Evolutionary conservation across 2,329 filamentous ascomycete genomes (phyloP).

Genomic region (Metarhizium brunneum): DNA sequence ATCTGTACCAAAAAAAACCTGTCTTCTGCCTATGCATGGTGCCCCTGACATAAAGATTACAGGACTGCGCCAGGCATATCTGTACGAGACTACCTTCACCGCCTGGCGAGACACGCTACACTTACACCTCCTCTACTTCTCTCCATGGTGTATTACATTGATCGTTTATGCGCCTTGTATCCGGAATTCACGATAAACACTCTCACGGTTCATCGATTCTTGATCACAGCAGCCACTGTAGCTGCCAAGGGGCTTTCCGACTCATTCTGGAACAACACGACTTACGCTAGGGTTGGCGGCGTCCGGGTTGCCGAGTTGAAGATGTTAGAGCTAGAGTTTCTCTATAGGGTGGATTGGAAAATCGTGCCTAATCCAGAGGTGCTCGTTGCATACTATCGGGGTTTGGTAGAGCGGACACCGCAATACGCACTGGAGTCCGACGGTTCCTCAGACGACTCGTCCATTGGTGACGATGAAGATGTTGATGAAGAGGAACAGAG

Average conservation of each 20-base stretch:
- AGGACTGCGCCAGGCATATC: constrained; percentile 74
- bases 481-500: constrained; percentile 24
- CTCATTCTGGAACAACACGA: constrained; percentile 96
- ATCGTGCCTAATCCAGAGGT: constrained; percentile 95
- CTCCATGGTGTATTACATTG: constrained; percentile 98
- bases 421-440: constrained; percentile 42
- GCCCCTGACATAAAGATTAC: constrained; percentile 2
- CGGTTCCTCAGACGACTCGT: constrained; percentile 12
- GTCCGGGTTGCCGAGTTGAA: constrained; percentile 86
- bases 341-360: constrained; percentile 88
- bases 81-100: constrained; percentile 85
- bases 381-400: constrained; percentile 85
- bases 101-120: constrained; percentile 87
- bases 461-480: constrained; percentile 6
- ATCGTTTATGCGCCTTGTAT: constrained; percentile 85
- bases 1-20: background rate
- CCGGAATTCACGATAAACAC: constrained; percentile 94
- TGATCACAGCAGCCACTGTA: constrained; percentile 92
- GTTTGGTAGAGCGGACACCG: constrained; percentile 61
- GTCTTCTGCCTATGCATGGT: background rate
- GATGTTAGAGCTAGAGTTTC: constrained; percentile 83
- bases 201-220: constrained; percentile 90
- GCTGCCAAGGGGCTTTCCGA: constrained; percentile 94
- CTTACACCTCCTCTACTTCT: constrained; percentile 88
- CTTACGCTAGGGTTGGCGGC: constrained; percentile 88